A percentile compares a stretch with the other conserved stretches of the same genome.
Conservation (phyloP, 2,329 filamentous ascomycete genomes). For the Exophiala oligosperma region DNA sequence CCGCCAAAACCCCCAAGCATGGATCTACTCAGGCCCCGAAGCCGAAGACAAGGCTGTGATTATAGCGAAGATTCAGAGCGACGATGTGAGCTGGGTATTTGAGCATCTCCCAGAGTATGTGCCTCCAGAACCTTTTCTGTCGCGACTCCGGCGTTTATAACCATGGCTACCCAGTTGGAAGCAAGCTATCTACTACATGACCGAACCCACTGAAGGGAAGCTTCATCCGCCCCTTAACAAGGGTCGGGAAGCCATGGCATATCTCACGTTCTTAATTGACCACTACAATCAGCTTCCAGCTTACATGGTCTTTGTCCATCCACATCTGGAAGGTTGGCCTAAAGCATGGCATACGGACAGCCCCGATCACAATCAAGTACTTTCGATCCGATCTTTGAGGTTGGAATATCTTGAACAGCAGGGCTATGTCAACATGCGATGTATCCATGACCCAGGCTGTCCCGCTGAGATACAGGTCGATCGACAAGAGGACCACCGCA, state of each 20-base stretch:
- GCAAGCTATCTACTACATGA: constrained; percentile 41
- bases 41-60: constrained; percentile 42
- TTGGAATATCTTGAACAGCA: constrained; percentile 52
- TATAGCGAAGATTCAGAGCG: constrained; percentile 45
- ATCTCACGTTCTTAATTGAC: constrained; percentile 49
- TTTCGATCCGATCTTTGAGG: constrained; percentile 51
- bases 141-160: background rate
- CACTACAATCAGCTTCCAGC: constrained; percentile 44
- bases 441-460: constrained; percentile 60
- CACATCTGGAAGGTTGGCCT: constrained; percentile 34
- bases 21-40: constrained; percentile 8
- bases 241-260: constrained; percentile 49
- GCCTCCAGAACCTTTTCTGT: constrained; percentile 1
- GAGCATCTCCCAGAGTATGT: constrained; percentile 46
- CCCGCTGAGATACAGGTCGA: constrained; percentile 15
- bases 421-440: constrained; percentile 63
- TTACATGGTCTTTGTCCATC: constrained; percentile 49
- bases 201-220: background rate
- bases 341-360: constrained; percentile 56
- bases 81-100: constrained; percentile 47
- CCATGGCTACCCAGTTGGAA: constrained; percentile 41
- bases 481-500: constrained; percentile 34
- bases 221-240: constrained; percentile 42
- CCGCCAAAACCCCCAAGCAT: background rate
- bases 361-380: constrained; percentile 56